Percentiles rank a stretch among this genome's conserved stretches.
These are phyloP conservation scores for Monocercomonoides exilis DNA, from an alignment of 78 protist genomes.

Conservation along the genomic window DNA sequence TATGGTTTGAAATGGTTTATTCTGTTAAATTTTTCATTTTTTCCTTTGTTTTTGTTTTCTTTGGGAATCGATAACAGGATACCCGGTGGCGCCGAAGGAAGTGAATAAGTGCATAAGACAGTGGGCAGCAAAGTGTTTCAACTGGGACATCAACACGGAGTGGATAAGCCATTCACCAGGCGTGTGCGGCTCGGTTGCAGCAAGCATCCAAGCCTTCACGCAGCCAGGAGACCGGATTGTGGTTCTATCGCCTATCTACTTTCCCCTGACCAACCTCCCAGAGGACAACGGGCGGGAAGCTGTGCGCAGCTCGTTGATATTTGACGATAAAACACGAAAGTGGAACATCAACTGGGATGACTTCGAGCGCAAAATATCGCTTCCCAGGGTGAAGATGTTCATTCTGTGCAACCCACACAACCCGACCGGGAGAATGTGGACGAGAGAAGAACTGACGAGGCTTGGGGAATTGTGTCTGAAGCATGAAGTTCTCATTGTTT, in stretches of 20 bases:
- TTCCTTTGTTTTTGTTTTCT: too few relatives aligned
- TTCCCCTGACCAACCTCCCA: not conserved
- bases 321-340: not conserved
- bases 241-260: not conserved
- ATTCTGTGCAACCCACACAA: not conserved
- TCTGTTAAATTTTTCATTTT: too few relatives aligned
- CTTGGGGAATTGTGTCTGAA: not conserved
- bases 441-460: not conserved
- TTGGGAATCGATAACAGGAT: too few relatives aligned
- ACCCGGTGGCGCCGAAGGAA: not conserved
- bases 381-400: not conserved
- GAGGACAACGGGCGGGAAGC: not conserved
- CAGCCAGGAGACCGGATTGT: not conserved
- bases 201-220: not conserved
- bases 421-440: not conserved
- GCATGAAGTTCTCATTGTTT: not conserved
- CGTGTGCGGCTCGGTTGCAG: not conserved
- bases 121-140: not conserved
- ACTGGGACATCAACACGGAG: not conserved
- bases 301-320: not conserved
- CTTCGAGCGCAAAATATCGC: not conserved
- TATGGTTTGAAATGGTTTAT: too few relatives aligned
- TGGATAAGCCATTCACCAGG: not conserved
- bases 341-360: not conserved
- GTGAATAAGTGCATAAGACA: not conserved